Base-by-base conservation (phyloP, 73 alveolate genomes). In the Blepharisma japonicum region DNA sequence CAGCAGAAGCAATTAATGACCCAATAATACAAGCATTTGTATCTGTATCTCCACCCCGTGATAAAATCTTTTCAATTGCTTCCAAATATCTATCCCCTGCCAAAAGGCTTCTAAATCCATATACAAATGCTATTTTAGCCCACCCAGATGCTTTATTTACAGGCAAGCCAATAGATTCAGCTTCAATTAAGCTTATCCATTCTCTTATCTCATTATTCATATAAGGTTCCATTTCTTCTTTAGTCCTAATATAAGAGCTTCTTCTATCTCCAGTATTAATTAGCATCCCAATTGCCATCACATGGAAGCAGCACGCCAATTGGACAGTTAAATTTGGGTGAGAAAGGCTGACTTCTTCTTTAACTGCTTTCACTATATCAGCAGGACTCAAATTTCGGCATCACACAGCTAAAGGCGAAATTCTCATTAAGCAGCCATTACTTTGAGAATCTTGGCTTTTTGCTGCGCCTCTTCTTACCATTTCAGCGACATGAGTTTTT, bases 1-100 rank as follows among this genome's bases (percentile, higher is more conserved):
- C 85, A 55, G 67, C 71, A 32, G 92, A 89, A 6, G 90, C 95
- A 9, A 88, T 55, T 56, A 88, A 55, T 6, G 91, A 88, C 20
- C 92, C 95, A 5, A 84, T 83, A 49, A 88, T 88, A 71, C 92
- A 83, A 18, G 95, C 95, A 80, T 88, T 88, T 6, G 95, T 88
- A 88, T 88, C 95, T 6, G 95, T 88, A 55, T 88, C 95, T 42
- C 95, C 95, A 7, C 91, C 91, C 6, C 55, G 4, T 6, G 6
- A 6, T 6, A 83, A 25, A 55, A 78, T 79, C 5, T 56, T 71
- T 49, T 45, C 78, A 6, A 83, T 6, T 11, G 84, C 83, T 6
- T 74, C 80, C 14, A 25, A 20, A 5, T 18, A 61, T 20, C 23
- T 25, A 8, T 14, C 14, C 23, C 74, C 49, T 2, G 18, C 6